phyloP scores from a whole-genome alignment of 495 filamentous ascomycete species.

The Stereocaulon alpinum region DNA sequence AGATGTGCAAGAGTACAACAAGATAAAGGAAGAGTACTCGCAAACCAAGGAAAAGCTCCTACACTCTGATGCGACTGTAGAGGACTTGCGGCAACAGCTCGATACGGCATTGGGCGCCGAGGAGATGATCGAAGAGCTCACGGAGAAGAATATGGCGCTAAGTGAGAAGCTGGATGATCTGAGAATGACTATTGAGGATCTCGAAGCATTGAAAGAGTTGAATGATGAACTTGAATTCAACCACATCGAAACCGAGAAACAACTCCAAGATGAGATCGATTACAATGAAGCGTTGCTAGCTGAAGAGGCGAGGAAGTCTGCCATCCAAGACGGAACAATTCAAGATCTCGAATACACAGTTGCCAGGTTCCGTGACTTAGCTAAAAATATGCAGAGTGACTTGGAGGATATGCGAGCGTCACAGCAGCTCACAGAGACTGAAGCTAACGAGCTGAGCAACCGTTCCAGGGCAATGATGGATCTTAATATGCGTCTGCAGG shows the following conservation, averaged over 20 bases:
- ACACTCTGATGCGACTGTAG: conserved; percentile 62
- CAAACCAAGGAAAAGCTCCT: conserved; percentile 59
- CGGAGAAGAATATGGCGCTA: conserved; percentile 71
- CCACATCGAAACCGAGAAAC: conserved; percentile 83
- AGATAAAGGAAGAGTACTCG: conserved; percentile 60
- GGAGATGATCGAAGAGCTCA: conserved; percentile 86
- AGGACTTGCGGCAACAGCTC: conserved; percentile 82
- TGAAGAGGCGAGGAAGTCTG: conserved; percentile 57
- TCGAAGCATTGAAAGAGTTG: conserved; percentile 80
- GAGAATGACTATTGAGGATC: conserved; percentile 66
- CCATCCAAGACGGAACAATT: conserved; percentile 59
- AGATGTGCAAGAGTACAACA: conserved; percentile 62
- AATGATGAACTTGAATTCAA: conserved; percentile 91
- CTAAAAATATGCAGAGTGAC: conserved; percentile 74
- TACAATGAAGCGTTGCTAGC: conserved; percentile 64
- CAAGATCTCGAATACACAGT: conserved; percentile 87
- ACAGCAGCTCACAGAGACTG: conserved; percentile 82
- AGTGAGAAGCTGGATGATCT: conserved; percentile 77
- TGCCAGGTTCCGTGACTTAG: conserved; percentile 75
- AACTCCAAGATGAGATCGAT: conserved; percentile 88
- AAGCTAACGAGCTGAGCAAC: conserved; percentile 74
- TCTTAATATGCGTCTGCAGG: conserved; percentile 84
- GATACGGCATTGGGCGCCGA: conserved; percentile 80
- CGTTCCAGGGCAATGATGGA: conserved; percentile 91
- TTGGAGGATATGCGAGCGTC: conserved; percentile 85